Evolutionary conservation across 2,329 filamentous ascomycete genomes (phyloP), one percentile per base, ranked within the genome.

Genomic region (Pseudocercospora eumusae): DNA sequence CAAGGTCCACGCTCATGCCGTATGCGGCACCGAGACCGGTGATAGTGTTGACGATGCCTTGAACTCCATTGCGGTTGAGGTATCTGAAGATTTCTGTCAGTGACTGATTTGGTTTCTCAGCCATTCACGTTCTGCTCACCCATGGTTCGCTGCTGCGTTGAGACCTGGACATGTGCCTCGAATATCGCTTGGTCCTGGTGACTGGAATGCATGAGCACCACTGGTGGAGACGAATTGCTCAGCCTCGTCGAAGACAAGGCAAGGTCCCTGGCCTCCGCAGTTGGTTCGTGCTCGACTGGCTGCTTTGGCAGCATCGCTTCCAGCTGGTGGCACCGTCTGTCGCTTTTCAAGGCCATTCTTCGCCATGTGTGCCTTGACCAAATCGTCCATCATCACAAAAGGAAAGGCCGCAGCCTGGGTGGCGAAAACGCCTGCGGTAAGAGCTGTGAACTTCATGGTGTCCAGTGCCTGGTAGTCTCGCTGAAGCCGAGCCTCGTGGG

Each of bases 1-100:
- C 50, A 15, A 66, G 49, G 7, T 65, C 64, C 5, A 63, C 44
- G 36, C 66, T 70, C 73, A 75, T 75, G 36, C 71, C 71, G 56
- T 73, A 74, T 4, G 72, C 72, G 9, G 52, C 40, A 7, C 52
- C 64, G 2, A 70, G 69, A 28, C 64, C 68, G 10, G 50, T 31
- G 25, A 64, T 44, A 10, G 66, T 65, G 21, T 63, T 36, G 21
- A 53, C 25, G 20, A 63, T 61, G 15, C 49, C 63, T 20, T 49
- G 36, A 27, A 52, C 47, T 45, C 63, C 63, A 13, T 57, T 63
- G 18, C 63, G 57, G 20, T 52, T 49, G 18, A 65, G 25, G 28
- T 60, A 56, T 47, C n/a, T 18, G 11, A 6, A 7, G 33, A 11
- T 44, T 25, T 8, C 31, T 21, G 21, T 58, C 54, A 40, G 28